phyloP scores from a whole-genome alignment of 148 eudicot species.

The Linanthus parryae region DNA sequence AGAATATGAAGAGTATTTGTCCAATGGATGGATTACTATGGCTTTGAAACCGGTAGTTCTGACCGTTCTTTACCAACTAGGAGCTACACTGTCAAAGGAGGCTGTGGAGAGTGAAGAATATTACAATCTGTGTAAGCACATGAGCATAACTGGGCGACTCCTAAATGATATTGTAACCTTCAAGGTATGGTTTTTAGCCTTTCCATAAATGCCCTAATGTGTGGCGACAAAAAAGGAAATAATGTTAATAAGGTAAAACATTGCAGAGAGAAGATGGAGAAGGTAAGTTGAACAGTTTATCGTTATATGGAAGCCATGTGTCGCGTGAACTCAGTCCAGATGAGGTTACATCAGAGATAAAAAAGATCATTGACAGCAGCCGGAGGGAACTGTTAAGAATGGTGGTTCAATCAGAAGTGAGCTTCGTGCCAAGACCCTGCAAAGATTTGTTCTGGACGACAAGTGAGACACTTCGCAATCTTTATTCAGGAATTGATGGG shows the following conservation, averaged over 20 bases:
- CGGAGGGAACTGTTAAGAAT: background rate
- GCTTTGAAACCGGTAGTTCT: conserved; percentile 88
- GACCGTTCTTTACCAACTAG: conserved; percentile 68
- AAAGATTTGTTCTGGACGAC: background rate
- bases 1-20: conserved; percentile 68
- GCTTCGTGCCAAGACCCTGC: background rate
- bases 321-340: background rate
- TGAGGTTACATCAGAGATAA: background rate
- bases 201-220: no score
- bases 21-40: conserved; percentile 59
- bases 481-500: background rate
- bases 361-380: background rate
- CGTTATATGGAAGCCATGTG: background rate
- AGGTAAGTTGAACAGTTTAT: background rate
- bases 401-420: background rate
- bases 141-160: conserved; percentile 87
- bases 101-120: conserved; percentile 40
- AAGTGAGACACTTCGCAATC: background rate
- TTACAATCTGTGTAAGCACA: conserved; percentile 40
- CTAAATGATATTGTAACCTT: conserved; percentile 64
- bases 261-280: background rate
- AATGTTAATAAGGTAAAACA: no score
- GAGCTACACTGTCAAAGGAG: conserved; percentile 57
- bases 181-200: no score
- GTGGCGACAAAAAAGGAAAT: no score